Evolutionary conservation across 768 basidiomycete species (phyloP), one percentile per base, ranked within the genome.

Genomic region (Lentinula guzmanii): DNA sequence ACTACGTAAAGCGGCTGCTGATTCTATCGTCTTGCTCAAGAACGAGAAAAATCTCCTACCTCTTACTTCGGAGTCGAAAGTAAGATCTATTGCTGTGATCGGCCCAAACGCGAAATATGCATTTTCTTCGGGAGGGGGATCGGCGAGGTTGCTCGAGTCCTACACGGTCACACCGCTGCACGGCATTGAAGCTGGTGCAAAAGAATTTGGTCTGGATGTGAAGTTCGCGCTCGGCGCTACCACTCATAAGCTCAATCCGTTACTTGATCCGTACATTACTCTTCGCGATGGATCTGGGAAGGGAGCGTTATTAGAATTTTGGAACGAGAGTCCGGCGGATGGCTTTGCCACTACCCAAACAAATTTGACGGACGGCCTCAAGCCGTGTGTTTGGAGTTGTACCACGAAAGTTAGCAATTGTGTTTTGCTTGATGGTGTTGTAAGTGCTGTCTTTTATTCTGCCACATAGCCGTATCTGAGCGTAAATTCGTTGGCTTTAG

Each of bases 41-140:
- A 89, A 89, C 69, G 76, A 83, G 4, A 72, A 74, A 7, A 70
- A 70, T 1, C 60, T 86, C 34, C 76, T 88, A 13, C 86, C 86
- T 0, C 69, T 86, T n/a, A 63, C 61, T n/a, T 60, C 67, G 13
- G 37, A 52, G 1, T 48, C 58, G 10, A 34, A 65, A 52, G 24
- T 56, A 11, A 51, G 72, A 46, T 80, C 76, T 63, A 78, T 89
- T 46, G 85, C 83, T 10, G 77, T 89, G 52, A 84, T 87, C 62
- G 86, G 86, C 0, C 83, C 85, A 3, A 86, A 87, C 68, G 83
- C 81, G 5, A 86, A 81, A 67, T 67, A 70, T 39, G 74, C 78
- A 0, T 75, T 80, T 63, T 80, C 79, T 45, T 84, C 83, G 33
- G 84, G 85, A 8, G 86, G 86, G 42, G 86, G 86, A 24, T 84